A percentile compares a stretch with the other conserved stretches of the same genome.
Conservation (phyloP, 78 protist species). For the Emiliania huxleyi region DNA sequence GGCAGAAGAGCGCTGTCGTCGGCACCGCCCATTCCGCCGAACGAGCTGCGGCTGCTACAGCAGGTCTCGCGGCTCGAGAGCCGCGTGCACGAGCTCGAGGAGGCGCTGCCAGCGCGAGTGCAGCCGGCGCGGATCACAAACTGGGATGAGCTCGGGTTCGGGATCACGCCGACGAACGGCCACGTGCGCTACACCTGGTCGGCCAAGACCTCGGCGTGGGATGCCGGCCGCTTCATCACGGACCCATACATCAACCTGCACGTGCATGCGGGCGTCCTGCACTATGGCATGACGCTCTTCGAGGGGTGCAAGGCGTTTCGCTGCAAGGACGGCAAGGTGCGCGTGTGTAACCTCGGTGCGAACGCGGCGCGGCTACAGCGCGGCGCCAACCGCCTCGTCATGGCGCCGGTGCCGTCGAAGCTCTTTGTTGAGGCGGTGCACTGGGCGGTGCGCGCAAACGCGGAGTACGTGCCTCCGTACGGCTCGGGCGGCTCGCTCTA, state of each 20-base stretch:
- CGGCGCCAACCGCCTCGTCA: neutral
- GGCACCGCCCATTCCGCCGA: neutral
- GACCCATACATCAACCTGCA: neutral
- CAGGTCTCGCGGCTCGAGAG: neutral
- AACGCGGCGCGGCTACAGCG: neutral
- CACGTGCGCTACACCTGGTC: neutral
- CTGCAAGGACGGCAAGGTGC: neutral
- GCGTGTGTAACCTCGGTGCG: neutral
- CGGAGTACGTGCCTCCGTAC: slow-evolving; percentile 30
- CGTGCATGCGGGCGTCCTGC: neutral
- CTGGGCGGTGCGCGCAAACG: neutral
- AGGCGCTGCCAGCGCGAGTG: neutral
- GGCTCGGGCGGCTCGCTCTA: slow-evolving; percentile 43
- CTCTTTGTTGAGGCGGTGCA: neutral
- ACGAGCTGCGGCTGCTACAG: neutral
- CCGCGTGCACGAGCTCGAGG: neutral
- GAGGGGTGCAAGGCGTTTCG: slow-evolving; percentile 29
- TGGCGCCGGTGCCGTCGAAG: neutral
- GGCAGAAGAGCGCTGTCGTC: too few species aligned
- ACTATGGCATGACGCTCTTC: slow-evolving; percentile 18
- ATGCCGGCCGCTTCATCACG: neutral
- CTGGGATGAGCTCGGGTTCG: neutral
- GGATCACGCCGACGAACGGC: slow-evolving; percentile 5
- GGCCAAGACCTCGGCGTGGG: neutral
- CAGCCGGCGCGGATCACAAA: neutral